A percentile compares a stretch with the other conserved stretches of the same genome.
phyloP scores from a whole-genome alignment of 805 yeast species.

The Barnettozyma sp. region DNA sequence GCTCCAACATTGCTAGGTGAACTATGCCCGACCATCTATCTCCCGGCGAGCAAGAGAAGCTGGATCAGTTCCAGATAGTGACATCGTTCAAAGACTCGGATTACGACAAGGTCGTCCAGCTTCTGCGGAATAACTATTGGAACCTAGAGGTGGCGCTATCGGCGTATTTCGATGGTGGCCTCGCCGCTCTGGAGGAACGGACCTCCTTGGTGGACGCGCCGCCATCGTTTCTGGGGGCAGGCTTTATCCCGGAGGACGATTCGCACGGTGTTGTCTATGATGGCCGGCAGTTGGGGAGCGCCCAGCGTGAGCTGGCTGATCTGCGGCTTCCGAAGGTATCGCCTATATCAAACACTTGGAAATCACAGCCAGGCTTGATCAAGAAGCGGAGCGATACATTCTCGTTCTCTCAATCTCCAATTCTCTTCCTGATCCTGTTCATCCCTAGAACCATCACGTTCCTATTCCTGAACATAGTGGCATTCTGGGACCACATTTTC shows the following conservation, averaged over 20 bases:
- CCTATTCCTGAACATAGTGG: slow-evolving; percentile 34
- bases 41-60: slow-evolving; percentile 36
- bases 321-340: slow-evolving; percentile 19
- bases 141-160: slow-evolving; percentile 55
- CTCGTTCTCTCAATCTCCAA: slow-evolving; percentile 25
- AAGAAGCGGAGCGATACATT: not conserved
- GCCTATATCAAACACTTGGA: slow-evolving; percentile 28
- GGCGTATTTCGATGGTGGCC: slow-evolving; percentile 52
- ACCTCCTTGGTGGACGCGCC: no score
- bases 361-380: slow-evolving; percentile 13
- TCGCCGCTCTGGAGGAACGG: no score
- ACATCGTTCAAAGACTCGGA: slow-evolving; percentile 44
- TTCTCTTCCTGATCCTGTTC: slow-evolving; percentile 45
- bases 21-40: slow-evolving; percentile 23
- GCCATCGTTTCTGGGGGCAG: no score
- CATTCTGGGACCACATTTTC: slow-evolving; percentile 28
- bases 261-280: no score
- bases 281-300: slow-evolving; percentile 4
- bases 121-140: slow-evolving; percentile 49
- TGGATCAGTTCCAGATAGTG: slow-evolving; percentile 44
- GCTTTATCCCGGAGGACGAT: no score
- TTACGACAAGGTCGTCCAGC: slow-evolving; percentile 36
- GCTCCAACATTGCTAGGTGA: no score
- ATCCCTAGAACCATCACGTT: slow-evolving; percentile 47
- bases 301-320: slow-evolving; percentile 1